Base-by-base conservation (phyloP, 345 rosid species). In the Garcia nutans region DNA sequence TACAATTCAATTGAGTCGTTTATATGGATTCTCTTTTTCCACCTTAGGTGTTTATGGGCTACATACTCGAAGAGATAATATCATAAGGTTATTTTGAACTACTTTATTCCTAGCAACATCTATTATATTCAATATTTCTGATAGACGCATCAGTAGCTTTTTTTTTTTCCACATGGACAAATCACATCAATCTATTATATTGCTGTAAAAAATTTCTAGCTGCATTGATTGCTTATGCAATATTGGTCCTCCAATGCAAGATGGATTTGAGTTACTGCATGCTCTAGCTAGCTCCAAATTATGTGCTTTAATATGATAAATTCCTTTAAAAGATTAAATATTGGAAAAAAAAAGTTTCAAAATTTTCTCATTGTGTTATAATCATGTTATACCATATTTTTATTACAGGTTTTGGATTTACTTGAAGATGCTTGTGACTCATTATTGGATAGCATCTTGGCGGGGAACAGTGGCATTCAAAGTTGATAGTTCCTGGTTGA, bases 371-470 rank as follows among this genome's bases (percentile, higher is more conserved):
- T 64, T 61, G 24, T 11, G 20, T 52, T 1, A 49, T 64, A 65
- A 5, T 15, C 64, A 54, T 16, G 41, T 19, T 58, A 33, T 31
- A n/a, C 47, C 33, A 19, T 81, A 50, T 71, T 22, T 62, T 56
- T 50, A 74, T 62, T 28, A 26, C 85, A 95, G 97, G 99, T 92
- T 65, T 74, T 95, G 78, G 93, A 95, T 81, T 65, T 92, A 78
- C 97, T 92, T 75, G 97, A 90, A 82, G 99, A 95, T 87, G 97
- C 96, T 10, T 95, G 97, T 65, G 94, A 86, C 77, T 93, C 97
- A 16, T 78, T 93, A 90, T 75, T 95, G 82, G 97, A 95, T 80
- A 88, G 86, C 84, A 85, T 94, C 70, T 64, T 83, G 80, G 85
- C 87, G 0, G 86, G 80, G 79, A 84, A 84, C 71, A 75, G 72